A percentile compares a stretch with the other conserved stretches of the same genome.
phyloP scores from a whole-genome alignment of 1,284 basidiomycete genomes.

The Tetrapyrgos nigripes region DNA sequence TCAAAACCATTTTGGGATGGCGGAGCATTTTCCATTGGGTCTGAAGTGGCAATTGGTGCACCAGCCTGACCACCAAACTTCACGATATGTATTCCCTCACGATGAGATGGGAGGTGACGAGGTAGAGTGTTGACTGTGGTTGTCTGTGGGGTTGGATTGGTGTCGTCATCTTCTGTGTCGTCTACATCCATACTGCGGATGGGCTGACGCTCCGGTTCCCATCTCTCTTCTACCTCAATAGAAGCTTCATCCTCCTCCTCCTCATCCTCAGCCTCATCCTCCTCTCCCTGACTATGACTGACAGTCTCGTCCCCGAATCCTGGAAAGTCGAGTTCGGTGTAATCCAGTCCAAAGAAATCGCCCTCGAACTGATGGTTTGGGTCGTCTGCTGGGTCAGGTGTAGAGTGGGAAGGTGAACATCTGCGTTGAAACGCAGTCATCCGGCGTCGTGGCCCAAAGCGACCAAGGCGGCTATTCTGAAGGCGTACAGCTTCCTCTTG shows the following conservation, averaged over 20 bases:
- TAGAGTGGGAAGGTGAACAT: neutral
- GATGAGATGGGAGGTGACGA: neutral
- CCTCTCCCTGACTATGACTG: neutral
- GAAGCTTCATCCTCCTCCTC: neutral
- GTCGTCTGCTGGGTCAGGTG: neutral
- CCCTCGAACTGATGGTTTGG: neutral
- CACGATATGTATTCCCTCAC: neutral
- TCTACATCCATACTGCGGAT: neutral
- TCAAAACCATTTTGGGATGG: neutral
- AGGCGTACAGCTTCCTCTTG: too few species aligned
- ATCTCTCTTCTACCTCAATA: neutral
- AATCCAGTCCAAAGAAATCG: constrained; percentile 4
- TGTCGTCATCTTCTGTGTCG: neutral
- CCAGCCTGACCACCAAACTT: constrained; percentile 7
- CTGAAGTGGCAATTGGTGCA: neutral
- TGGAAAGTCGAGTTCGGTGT: neutral
- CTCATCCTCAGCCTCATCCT: neutral
- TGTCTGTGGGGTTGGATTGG: neutral
- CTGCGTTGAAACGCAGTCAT: neutral
- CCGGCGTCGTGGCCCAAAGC: neutral
- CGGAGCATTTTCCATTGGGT: neutral
- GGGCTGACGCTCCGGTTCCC: constrained; percentile 1
- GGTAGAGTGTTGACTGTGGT: neutral
- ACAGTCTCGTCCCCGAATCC: neutral
- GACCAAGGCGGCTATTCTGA: neutral